phyloP scores from a whole-genome alignment of 2,329 filamentous ascomycete species.

The Aspergillus pseudotamarii region DNA sequence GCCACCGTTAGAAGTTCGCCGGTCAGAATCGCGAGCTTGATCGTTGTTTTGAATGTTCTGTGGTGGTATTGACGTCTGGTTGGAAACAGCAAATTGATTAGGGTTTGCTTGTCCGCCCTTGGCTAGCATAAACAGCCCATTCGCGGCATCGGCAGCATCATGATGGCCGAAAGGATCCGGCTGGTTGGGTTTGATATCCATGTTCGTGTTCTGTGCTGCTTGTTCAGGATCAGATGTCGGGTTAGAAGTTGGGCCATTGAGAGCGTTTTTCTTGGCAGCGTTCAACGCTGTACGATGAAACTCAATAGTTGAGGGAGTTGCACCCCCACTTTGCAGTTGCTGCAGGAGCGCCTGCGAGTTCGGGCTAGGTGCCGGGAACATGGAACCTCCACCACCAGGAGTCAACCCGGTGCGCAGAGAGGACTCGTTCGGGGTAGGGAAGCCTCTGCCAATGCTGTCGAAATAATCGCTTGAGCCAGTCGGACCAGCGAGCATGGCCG shows the following conservation, averaged over 20 bases:
- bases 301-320: slow-evolving; percentile 87
- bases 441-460: slow-evolving; percentile 79
- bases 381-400: slow-evolving; percentile 91
- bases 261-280: slow-evolving; percentile 65
- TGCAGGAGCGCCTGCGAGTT: slow-evolving; percentile 83
- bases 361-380: slow-evolving; percentile 91
- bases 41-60: slow-evolving; percentile 57
- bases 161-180: slow-evolving; percentile 78
- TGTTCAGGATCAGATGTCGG: slow-evolving; percentile 44
- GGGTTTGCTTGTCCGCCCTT: slow-evolving; percentile 60
- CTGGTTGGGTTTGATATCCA: slow-evolving; percentile 48
- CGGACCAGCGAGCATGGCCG: slow-evolving; percentile 92
- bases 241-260: slow-evolving; percentile 47
- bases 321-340: slow-evolving; percentile 75
- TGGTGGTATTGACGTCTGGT: slow-evolving; percentile 54
- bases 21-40: slow-evolving; percentile 48
- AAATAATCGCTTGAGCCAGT: slow-evolving; percentile 80
- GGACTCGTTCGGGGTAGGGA: slow-evolving; percentile 95
- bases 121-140: slow-evolving; percentile 88
- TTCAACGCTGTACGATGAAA: slow-evolving; percentile 92
- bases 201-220: slow-evolving; percentile 41
- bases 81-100: slow-evolving; percentile 57
- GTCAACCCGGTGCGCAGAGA: slow-evolving; percentile 88
- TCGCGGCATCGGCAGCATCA: slow-evolving; percentile 90
- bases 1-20: slow-evolving; percentile 52